Evolutionary conservation across 1,139 yeast genomes (phyloP).

Genomic region (Hyphopichia fennica): DNA sequence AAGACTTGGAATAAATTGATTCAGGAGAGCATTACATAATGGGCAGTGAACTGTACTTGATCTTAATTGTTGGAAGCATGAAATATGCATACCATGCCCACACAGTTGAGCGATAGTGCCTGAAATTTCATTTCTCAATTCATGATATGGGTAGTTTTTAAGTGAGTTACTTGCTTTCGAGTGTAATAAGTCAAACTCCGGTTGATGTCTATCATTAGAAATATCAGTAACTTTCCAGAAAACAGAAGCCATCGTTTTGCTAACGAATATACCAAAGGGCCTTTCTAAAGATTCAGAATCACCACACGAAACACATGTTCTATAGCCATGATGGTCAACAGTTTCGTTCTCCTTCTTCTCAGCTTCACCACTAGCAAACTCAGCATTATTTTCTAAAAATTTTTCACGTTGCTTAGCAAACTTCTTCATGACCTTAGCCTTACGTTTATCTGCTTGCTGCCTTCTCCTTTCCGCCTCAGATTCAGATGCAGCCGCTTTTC

Average conservation of each 20-base stretch:
- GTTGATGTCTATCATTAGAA: neutral
- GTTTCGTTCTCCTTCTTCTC: constrained; percentile 3
- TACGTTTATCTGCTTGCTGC: constrained; percentile 38
- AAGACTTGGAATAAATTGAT: constrained; percentile 46
- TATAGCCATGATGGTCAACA: constrained; percentile 5
- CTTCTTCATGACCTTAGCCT: constrained; percentile 39
- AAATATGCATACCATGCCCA: constrained; percentile 67
- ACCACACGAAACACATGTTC: constrained; percentile 68
- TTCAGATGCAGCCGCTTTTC: constrained; percentile 25
- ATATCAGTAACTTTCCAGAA: constrained; percentile 40
- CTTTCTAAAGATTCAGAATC: constrained; percentile 48
- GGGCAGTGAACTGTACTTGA: constrained; percentile 52
- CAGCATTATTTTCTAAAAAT: constrained; percentile 32
- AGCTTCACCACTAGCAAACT: constrained; percentile 11
- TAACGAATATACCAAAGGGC: constrained; percentile 57
- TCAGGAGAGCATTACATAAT: constrained; percentile 44
- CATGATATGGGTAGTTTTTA: neutral
- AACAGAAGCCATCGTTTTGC: constrained; percentile 33
- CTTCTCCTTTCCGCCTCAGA: constrained; percentile 46
- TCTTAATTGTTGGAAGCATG: constrained; percentile 43
- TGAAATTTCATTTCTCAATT: neutral
- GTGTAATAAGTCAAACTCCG: neutral
- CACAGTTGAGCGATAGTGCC: constrained; percentile 29
- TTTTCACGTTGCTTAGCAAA: constrained; percentile 43
- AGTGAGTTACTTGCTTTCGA: neutral